Percentiles rank a stretch among this genome's conserved stretches.
These are phyloP conservation scores for Daedalea quercina DNA, from an alignment of 768 basidiomycete genomes.

Conservation along the genomic window DNA sequence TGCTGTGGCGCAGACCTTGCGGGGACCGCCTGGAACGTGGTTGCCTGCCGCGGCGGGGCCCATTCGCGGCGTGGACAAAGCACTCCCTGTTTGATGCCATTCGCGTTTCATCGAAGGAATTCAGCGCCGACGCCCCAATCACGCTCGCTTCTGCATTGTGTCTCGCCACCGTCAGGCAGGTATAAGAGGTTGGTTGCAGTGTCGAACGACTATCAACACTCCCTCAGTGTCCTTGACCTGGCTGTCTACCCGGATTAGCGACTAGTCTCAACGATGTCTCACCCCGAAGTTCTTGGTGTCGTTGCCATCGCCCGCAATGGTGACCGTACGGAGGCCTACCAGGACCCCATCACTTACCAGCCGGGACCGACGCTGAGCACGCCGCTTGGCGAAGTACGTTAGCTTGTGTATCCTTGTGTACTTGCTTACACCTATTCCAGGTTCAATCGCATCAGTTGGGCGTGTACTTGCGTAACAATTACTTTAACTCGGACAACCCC, in stretches of 20 bases:
- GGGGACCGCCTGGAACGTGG: not conserved
- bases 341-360: conserved; percentile 65
- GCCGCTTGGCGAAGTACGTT: conserved; percentile 64
- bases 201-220: not conserved
- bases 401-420: not conserved
- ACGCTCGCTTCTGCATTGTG: not conserved
- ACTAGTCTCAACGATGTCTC: conserved; percentile 22
- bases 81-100: not conserved
- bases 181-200: not conserved
- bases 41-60: not conserved
- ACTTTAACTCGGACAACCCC: conserved; percentile 59
- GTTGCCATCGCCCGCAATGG: conserved; percentile 76
- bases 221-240: conserved; percentile 9
- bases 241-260: conserved; percentile 10
- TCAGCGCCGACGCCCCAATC: not conserved
- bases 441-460: conserved; percentile 66
- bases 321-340: conserved; percentile 61
- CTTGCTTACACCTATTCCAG: conserved; percentile 27
- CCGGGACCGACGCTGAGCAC: conserved; percentile 61
- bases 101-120: not conserved
- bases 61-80: not conserved
- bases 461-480: conserved; percentile 50
- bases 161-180: not conserved
- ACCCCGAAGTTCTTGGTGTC: conserved; percentile 63
- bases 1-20: not conserved